These are phyloP conservation scores for Aphanomyces astaci DNA, from an alignment of 352 stramenopile genomes.

Conservation along the genomic window DNA sequence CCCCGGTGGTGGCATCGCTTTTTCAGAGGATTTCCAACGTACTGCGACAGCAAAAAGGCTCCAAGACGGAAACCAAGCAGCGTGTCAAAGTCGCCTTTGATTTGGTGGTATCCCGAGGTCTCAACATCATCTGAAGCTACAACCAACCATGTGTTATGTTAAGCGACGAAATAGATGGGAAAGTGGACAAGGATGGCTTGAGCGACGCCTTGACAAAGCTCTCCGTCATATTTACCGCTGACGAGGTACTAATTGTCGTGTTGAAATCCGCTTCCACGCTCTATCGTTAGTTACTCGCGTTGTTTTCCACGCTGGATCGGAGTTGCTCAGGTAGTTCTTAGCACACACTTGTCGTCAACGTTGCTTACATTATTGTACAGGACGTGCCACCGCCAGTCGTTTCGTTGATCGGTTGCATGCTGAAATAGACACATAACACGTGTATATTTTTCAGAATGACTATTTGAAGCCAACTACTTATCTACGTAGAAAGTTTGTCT, in stretches of 20 bases:
- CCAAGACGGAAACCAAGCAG: conserved; percentile 28
- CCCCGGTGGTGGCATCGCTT: not conserved
- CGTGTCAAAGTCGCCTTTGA: not conserved
- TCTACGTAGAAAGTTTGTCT: no score
- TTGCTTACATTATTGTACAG: not conserved
- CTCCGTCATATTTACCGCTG: conserved; percentile 47
- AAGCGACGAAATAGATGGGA: not conserved
- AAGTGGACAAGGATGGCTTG: not conserved
- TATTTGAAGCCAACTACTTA: no score
- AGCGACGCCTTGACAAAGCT: conserved; percentile 38
- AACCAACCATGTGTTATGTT: not conserved
- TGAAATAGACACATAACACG: not conserved
- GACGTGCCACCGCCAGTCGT: not conserved
- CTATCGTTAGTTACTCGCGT: conserved; percentile 39
- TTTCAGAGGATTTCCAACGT: not conserved
- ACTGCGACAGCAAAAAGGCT: conserved; percentile 1
- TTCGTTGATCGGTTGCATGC: not conserved
- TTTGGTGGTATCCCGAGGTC: conserved; percentile 40
- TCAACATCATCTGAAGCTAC: conserved; percentile 38
- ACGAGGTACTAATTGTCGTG: conserved; percentile 33
- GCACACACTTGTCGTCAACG: not conserved
- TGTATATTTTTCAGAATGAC: no score
- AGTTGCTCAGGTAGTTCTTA: conserved; percentile 32
- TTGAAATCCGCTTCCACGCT: no score
- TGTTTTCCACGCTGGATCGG: conserved; percentile 41